Base-by-base conservation (phyloP, 441 rosid genomes). In the Pelargonium myrrhifolium region DNA sequence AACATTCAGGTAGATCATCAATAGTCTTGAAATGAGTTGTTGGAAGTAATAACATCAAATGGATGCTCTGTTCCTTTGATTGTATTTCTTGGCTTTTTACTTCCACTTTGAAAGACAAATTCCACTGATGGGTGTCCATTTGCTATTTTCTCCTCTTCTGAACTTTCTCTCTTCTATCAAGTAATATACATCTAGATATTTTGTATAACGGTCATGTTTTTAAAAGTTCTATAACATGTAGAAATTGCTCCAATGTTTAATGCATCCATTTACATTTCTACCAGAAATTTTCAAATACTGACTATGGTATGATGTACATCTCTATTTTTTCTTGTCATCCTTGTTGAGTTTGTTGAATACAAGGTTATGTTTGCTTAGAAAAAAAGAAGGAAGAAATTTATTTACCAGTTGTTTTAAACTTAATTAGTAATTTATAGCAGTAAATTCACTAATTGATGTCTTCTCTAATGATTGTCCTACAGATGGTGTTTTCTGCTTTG, bases 401-500 rank as follows among this genome's bases (percentile, higher is more conserved):
- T 6, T 39, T 68, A 64, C 28, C n/a, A 4, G 14, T 35, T 11
- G 8, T 68, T 42, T 18, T 39, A 37, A 58, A 55, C 18, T 67
- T 69, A 18, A 60, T 47, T 74, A 49, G 60, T 53, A 17, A 22
- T 70, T 66, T 60, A 11, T 60, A 26, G 40, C 64, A 60, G 40
- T 8, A 60, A 31, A 31, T 31, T 31, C 2, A 31, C 53, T 45
- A 45, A 17, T 37, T 72, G 62, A 15, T 78, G 37, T 68, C 79
- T 69, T 72, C 45, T 31, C 64, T 60, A 6, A 60, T 60, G 40
- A 60, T 60, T 60, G 28, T 60, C 64, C 56, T 72, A 60, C 83
- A 90, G 99, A 96, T 96, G 99, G 90, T 93, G 69, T 93, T 96
- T 81, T 93, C 99, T 79, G 90, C 99, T 45, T 79, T 96, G 87